Base-by-base conservation (phyloP, 345 rosid genomes). In the Eucalyptus cloeziana region DNA sequence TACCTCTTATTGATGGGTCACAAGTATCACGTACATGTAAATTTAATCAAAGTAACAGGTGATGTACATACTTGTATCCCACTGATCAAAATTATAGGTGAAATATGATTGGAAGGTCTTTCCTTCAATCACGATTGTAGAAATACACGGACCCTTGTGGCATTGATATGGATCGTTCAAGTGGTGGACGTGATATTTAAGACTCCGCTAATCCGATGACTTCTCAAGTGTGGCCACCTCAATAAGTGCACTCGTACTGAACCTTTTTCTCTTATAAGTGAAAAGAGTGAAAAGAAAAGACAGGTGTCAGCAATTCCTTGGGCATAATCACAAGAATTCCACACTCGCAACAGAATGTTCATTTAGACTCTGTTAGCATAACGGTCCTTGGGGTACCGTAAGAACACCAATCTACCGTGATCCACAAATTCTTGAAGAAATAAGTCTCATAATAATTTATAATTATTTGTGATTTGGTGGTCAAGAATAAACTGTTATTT, bases 341-440 rank as follows among this genome's bases (percentile, higher is more conserved):
- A 40, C 27, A 10, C 47, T 21, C 1, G 1, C 4, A 13, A 37
- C 7, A 6, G 1, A 40, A 37, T 37, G 3, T 37, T 76, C 3
- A 3, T 13, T 49, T 49, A 5, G 51, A 0, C 58, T 52, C 3
- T 52, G 10, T 2, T 52, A 52, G 58, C 2, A 52, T 52, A 52
- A 52, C 7, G 3, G 5, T 50, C 51, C 2, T 13, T 49, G 2
- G 51, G 4, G 6, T 50, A 52, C 25, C 2, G 10, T 3, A 2
- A 52, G 24, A 52, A 19, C 2, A 3, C 0, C 0, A 19, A 7
- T 51, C 4, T 17, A 52, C 19, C 1, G 10, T 19, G 2, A 52
- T 2, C 21, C 10, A 52, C 0, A 8, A 52, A 52, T 52, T 52
- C 58, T 52, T 52, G 5, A 52, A 52, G 7, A 52, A 52, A 2